Base-by-base conservation (phyloP, 192 early-diverging fungal genomes). In the Dispira parvispora region DNA sequence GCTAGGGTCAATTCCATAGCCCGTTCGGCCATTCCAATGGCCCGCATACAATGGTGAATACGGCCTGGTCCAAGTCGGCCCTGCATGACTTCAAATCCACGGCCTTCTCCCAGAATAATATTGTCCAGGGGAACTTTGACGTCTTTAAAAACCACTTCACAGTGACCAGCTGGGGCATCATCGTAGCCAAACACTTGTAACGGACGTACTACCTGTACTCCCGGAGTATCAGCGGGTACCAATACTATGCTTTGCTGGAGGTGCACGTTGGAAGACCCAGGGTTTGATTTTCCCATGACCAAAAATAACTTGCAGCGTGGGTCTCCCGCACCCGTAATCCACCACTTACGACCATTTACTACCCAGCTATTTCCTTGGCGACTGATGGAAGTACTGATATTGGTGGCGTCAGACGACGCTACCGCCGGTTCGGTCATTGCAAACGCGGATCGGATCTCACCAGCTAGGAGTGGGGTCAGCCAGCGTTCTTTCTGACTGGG, bases 21-120 rank as follows among this genome's bases (percentile, higher is more conserved):
- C 65, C 94, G 84, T 70, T 97, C 94, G 44, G 88, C 92, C 74
- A 90, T 80, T 32, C 96, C 96, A 62, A 99, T 88, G 12, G 83
- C 75, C 43, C 94, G 87, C 94, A 97, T 96, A 75, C 92, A 96
- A 77, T 96, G 94, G 80, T 99, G 96, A 72, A 97, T 91, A 56
- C 94, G 88, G n/a, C 88, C 86, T 28, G 96, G 96, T 8, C 96
- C 96, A 42, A 99, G 78, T 8, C 96, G 80, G 18, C 94, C 96
- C 78, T 99, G 96, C 65, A 99, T 88, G 49, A 99, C 80, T 67
- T 99, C 96, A 70, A 99, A 99, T 0, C 96, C 96, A 64, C 96
- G 81, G n/a, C 96, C 96, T 68, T 93, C 89, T 49, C 94, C 94
- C 42, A 94, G 77, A 28, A 99, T 74, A 62, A 99, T 85, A 73